A percentile compares a stretch with the other conserved stretches of the same genome.
Evolutionary conservation across 192 early-diverging fungal genomes (phyloP).

Genomic region (Dispira simplex): DNA sequence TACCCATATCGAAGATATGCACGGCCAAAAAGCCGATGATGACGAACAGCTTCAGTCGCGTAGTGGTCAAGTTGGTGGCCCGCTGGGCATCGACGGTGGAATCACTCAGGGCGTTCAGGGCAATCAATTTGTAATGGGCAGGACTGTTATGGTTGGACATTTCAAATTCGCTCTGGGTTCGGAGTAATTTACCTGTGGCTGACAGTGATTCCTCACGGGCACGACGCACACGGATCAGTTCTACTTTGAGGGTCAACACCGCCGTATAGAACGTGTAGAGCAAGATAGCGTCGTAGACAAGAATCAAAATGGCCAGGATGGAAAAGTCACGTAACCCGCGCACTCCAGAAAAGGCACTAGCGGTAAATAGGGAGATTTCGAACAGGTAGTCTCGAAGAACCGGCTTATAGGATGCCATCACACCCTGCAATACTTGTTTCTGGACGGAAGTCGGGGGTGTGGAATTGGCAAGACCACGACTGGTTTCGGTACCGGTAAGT

Average conservation of each 20-base stretch:
- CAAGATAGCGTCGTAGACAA: constrained; percentile 65
- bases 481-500: neutral
- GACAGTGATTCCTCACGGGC: constrained; percentile 6
- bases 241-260: constrained; percentile 75
- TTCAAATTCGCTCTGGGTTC: constrained; percentile 14
- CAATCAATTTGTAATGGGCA: constrained; percentile 37
- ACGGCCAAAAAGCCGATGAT: constrained; percentile 46
- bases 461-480: neutral
- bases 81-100: constrained; percentile 11
- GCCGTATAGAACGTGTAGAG: constrained; percentile 80
- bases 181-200: neutral
- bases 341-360: constrained; percentile 63
- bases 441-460: constrained; percentile 35
- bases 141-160: constrained; percentile 19
- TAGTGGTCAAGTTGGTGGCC: constrained; percentile 26
- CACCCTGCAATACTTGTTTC: constrained; percentile 42
- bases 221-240: constrained; percentile 36
- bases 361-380: constrained; percentile 61
- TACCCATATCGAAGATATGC: constrained; percentile 43
- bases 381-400: constrained; percentile 66
- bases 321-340: constrained; percentile 68
- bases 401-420: constrained; percentile 40
- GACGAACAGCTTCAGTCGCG: constrained; percentile 38
- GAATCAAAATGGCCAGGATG: constrained; percentile 58
- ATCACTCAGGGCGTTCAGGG: constrained; percentile 44